Percentiles rank a stretch among this genome's conserved stretches.
These are phyloP conservation scores for Ogataea minuta DNA, from an alignment of 805 yeast genomes.

Conservation along the genomic window DNA sequence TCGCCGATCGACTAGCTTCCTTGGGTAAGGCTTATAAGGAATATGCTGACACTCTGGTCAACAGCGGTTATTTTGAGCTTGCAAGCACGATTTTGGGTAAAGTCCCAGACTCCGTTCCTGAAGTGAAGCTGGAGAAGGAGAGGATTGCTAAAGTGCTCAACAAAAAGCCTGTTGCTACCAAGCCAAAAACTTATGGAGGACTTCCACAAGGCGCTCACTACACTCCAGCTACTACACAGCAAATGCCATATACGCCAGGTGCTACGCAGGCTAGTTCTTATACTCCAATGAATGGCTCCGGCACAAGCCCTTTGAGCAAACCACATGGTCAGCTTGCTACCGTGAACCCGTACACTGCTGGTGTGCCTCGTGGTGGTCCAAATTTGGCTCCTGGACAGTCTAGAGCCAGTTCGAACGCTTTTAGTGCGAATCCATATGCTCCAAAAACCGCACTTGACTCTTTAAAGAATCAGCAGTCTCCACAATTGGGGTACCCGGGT, in stretches of 20 bases:
- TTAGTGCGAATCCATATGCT: slow-evolving; percentile 33
- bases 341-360: slow-evolving; percentile 23
- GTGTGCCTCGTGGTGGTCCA: slow-evolving; percentile 7
- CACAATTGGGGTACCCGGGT: slow-evolving; percentile 13
- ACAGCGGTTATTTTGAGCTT: slow-evolving; percentile 78
- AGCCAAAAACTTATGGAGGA: slow-evolving; percentile 10
- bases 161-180: slow-evolving; percentile 4
- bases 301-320: background rate
- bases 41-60: slow-evolving; percentile 75
- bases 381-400: slow-evolving; percentile 16
- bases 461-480: slow-evolving; percentile 25
- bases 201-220: slow-evolving; percentile 2
- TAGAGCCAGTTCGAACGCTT: slow-evolving; percentile 7
- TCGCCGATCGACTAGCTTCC: slow-evolving; percentile 45
- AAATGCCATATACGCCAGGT: slow-evolving; percentile 1
- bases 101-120: slow-evolving; percentile 73
- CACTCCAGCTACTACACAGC: slow-evolving; percentile 1
- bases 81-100: slow-evolving; percentile 68
- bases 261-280: slow-evolving; percentile 12
- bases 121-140: slow-evolving; percentile 69
- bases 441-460: slow-evolving; percentile 37
- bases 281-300: slow-evolving; percentile 1
- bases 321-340: slow-evolving; percentile 19
- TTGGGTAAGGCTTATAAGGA: slow-evolving; percentile 69
- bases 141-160: slow-evolving; percentile 68